phyloP scores from a whole-genome alignment of 768 basidiomycete species.

The Russula sp. region DNA sequence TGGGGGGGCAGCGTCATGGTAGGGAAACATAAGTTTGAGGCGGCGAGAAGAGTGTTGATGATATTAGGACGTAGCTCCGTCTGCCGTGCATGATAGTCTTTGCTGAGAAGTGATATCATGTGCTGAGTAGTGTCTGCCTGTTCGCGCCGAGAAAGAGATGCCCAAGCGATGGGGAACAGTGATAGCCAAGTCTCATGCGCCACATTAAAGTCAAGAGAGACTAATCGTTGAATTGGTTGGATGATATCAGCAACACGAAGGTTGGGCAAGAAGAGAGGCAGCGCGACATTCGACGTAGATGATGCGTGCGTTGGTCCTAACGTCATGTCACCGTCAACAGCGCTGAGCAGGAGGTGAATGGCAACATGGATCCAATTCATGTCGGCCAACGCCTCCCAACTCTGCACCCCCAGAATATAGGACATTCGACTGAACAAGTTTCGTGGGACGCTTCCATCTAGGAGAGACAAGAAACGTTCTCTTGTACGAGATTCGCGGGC shows the following conservation, averaged over 20 bases:
- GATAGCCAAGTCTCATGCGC: slow-evolving; percentile 86
- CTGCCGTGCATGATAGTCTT: slow-evolving; percentile 90
- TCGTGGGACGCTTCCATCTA: slow-evolving; percentile 84
- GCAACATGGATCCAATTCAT: slow-evolving; percentile 94
- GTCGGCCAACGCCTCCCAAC: slow-evolving; percentile 89
- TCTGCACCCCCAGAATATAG: slow-evolving; percentile 89
- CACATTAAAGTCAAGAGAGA: slow-evolving; percentile 70
- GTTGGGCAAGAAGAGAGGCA: slow-evolving; percentile 37
- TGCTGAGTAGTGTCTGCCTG: slow-evolving; percentile 86
- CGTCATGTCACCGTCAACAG: slow-evolving; percentile 42
- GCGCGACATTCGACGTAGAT: slow-evolving; percentile 30
- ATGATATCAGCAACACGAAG: slow-evolving; percentile 50
- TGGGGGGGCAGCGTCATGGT: slow-evolving; percentile 89
- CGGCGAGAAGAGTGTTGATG: slow-evolving; percentile 83
- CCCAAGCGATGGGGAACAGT: slow-evolving; percentile 82
- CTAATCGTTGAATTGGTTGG: slow-evolving; percentile 73
- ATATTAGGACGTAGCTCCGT: slow-evolving; percentile 86
- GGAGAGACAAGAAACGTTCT: slow-evolving; percentile 80
- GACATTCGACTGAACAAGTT: slow-evolving; percentile 76
- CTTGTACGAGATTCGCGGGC: slow-evolving; percentile 74
- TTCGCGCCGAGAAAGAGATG: slow-evolving; percentile 76
- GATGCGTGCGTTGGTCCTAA: slow-evolving; percentile 40
- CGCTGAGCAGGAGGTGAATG: slow-evolving; percentile 81
- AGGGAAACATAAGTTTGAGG: slow-evolving; percentile 79
- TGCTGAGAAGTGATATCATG: slow-evolving; percentile 84